Percentiles rank a stretch among this genome's conserved stretches.
These are phyloP conservation scores for Ogataea salicorniae DNA, from an alignment of 805 yeast genomes.

Conservation along the genomic window DNA sequence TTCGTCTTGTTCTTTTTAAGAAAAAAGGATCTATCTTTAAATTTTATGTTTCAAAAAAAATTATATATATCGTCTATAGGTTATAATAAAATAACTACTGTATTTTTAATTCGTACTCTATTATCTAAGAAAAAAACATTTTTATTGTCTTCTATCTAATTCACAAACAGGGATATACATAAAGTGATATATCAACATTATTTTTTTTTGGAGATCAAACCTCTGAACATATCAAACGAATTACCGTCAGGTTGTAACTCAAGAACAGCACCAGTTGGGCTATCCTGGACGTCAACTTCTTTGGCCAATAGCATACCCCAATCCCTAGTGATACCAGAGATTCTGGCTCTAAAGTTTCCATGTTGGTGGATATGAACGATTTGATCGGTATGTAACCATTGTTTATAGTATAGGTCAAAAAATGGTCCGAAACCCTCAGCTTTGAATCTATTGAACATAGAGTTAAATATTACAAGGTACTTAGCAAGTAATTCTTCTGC, in stretches of 20 bases:
- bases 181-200: background rate
- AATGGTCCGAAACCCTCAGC: constrained; percentile 64
- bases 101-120: too few relatives aligned
- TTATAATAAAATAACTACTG: too few relatives aligned
- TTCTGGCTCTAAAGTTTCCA: constrained; percentile 48
- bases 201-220: constrained; percentile 65
- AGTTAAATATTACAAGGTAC: constrained; percentile 60
- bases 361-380: constrained; percentile 52
- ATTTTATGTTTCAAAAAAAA: too few relatives aligned
- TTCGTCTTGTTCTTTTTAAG: too few relatives aligned
- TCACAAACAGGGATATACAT: too few relatives aligned
- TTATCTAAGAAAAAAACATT: too few relatives aligned
- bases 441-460: constrained; percentile 53
- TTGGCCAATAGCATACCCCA: constrained; percentile 79
- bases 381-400: constrained; percentile 84
- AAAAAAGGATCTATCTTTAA: too few relatives aligned
- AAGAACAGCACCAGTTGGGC: constrained; percentile 48
- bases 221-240: constrained; percentile 91
- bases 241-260: constrained; percentile 96
- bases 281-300: constrained; percentile 46
- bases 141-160: too few relatives aligned
- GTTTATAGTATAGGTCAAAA: constrained; percentile 62
- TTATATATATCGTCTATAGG: too few relatives aligned
- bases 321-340: constrained; percentile 78
- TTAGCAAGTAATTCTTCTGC: constrained; percentile 59